A percentile compares a stretch with the other conserved stretches of the same genome.
These are phyloP conservation scores for Pichia deserticola DNA, from an alignment of 805 yeast species.

Conservation along the genomic window DNA sequence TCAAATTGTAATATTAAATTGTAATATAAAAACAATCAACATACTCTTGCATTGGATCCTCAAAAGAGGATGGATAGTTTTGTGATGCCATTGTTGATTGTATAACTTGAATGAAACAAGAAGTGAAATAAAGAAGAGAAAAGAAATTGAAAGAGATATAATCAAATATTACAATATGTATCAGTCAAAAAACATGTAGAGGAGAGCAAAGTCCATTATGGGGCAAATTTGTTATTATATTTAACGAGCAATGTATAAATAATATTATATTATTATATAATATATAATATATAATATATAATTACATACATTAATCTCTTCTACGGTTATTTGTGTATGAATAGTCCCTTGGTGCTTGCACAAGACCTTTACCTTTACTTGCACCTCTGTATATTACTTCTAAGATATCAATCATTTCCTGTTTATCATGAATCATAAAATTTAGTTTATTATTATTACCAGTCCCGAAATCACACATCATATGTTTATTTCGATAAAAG, in stretches of 20 bases:
- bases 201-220: too few relatives aligned
- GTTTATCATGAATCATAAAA: conserved; percentile 69
- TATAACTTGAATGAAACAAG: too few relatives aligned
- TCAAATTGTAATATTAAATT: background rate
- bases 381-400: conserved; percentile 92
- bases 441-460: conserved; percentile 95
- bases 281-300: too few relatives aligned
- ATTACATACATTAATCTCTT: background rate
- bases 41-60: conserved; percentile 40
- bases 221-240: too few relatives aligned
- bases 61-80: conserved; percentile 45
- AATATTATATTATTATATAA: too few relatives aligned
- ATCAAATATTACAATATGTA: too few relatives aligned
- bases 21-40: conserved; percentile 22
- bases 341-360: conserved; percentile 72
- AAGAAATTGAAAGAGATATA: too few relatives aligned
- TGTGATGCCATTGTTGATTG: conserved; percentile 27
- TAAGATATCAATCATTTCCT: conserved; percentile 83
- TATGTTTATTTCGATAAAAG: conserved; percentile 85
- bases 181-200: too few relatives aligned
- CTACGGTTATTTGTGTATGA: conserved; percentile 4
- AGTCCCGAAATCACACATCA: conserved; percentile 98
- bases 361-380: conserved; percentile 85
- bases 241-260: too few relatives aligned
- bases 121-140: too few relatives aligned